Conservation (phyloP, 306 rosid species). For the Prunus dulcis region DNA sequence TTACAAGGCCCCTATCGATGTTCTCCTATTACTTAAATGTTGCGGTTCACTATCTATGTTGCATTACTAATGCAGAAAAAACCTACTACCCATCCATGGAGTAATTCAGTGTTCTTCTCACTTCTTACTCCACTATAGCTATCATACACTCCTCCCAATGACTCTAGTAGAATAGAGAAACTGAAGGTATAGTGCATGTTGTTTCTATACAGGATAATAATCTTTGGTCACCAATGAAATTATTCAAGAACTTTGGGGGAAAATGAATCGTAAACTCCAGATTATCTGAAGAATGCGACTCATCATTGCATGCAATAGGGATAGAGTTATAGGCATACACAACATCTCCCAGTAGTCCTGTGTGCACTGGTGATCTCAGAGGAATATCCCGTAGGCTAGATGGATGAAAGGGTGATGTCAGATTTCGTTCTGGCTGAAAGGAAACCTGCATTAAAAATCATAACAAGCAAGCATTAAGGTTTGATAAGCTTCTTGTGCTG, state of each 20-base stretch:
- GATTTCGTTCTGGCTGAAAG: not conserved
- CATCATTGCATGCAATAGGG: not conserved
- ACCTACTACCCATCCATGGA: too few relatives aligned
- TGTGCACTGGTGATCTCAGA: not conserved
- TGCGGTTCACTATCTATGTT: not conserved
- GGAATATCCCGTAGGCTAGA: not conserved
- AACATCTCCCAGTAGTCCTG: not conserved
- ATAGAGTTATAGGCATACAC: conserved; percentile 5
- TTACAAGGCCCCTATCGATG: not conserved
- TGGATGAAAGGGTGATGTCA: not conserved
- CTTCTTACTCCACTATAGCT: too few relatives aligned
- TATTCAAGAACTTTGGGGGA: conserved; percentile 18
- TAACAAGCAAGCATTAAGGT: conserved; percentile 3
- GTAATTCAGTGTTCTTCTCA: too few relatives aligned
- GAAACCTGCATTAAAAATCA: conserved; percentile 25
- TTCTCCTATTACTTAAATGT: too few relatives aligned
- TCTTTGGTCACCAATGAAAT: not conserved
- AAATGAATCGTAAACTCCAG: conserved; percentile 13
- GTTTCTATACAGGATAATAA: not conserved
- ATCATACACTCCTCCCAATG: not conserved
- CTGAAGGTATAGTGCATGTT: too few relatives aligned
- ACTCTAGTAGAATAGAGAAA: too few relatives aligned
- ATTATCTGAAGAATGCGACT: not conserved
- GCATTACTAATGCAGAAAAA: too few relatives aligned
- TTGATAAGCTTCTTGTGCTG: not conserved